Percentiles rank a stretch among this genome's conserved stretches.
Conservation (phyloP, 805 yeast species). For the Starmerella tilneyi region DNA sequence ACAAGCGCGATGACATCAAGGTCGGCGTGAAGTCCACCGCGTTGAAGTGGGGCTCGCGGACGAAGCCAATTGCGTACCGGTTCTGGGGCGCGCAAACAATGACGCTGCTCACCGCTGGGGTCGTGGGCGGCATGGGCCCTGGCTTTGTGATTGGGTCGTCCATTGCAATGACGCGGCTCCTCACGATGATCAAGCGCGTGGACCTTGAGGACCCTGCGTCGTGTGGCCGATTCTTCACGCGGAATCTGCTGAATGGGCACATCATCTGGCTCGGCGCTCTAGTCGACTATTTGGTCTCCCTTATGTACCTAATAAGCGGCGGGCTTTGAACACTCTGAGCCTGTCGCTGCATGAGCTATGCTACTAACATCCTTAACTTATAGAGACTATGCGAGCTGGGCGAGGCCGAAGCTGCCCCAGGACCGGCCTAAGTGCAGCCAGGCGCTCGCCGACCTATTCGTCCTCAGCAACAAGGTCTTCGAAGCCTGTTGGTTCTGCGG, state of each 20-base stretch:
- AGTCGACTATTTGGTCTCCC: constrained; percentile 31
- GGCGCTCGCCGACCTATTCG: too few relatives aligned
- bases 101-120: constrained; percentile 56
- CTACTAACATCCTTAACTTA: too few relatives aligned
- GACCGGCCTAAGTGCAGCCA: too few relatives aligned
- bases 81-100: constrained; percentile 60
- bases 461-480: constrained; percentile 15
- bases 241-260: constrained; percentile 58
- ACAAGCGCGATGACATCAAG: constrained; percentile 70
- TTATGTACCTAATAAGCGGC: constrained; percentile 1
- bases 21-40: constrained; percentile 97
- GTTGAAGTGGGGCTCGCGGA: constrained; percentile 76
- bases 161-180: constrained; percentile 58
- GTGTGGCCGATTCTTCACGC: constrained; percentile 74
- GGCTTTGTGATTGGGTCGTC: constrained; percentile 60
- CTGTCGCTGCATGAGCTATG: too few relatives aligned
- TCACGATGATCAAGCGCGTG: constrained; percentile 58
- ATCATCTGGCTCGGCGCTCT: constrained; percentile 31
- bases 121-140: constrained; percentile 73
- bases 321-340: too few relatives aligned
- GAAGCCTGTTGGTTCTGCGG: constrained; percentile 9
- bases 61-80: constrained; percentile 58
- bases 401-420: too few relatives aligned
- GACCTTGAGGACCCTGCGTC: constrained; percentile 66
- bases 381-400: too few relatives aligned